Conservation (phyloP, 1,284 basidiomycete genomes). For the Papiliotrema terrestris region DNA sequence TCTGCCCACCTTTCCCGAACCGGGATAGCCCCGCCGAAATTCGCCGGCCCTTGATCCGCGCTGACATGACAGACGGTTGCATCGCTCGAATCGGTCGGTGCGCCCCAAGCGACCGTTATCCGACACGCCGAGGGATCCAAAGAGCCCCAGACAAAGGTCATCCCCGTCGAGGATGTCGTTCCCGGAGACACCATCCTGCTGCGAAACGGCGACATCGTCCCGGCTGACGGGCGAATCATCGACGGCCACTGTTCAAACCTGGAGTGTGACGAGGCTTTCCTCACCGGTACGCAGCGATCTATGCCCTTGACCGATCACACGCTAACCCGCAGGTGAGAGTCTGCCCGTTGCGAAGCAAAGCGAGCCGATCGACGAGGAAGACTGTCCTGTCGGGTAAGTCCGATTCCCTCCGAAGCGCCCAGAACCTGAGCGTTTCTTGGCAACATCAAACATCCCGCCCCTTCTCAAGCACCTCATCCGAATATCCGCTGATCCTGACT, state of each 20-base stretch:
- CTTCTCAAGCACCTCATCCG: not conserved
- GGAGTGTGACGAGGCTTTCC: slow-evolving; percentile 62
- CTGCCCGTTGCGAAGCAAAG: slow-evolving; percentile 62
- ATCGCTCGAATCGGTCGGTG: slow-evolving; percentile 48
- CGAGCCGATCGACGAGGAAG: slow-evolving; percentile 48
- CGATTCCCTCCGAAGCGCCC: not conserved
- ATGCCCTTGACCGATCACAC: not conserved
- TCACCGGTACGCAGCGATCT: slow-evolving; percentile 60
- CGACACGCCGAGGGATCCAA: slow-evolving; percentile 37
- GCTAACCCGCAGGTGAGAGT: slow-evolving; percentile 37
- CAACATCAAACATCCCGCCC: no score
- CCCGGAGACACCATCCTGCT: slow-evolving; percentile 61
- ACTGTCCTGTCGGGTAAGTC: slow-evolving; percentile 53
- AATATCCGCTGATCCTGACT: not conserved
- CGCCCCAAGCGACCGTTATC: slow-evolving; percentile 63
- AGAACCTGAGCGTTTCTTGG: no score
- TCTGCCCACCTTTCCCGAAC: no score
- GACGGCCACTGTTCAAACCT: slow-evolving; percentile 52
- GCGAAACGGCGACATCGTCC: slow-evolving; percentile 60
- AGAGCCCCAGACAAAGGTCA: slow-evolving; percentile 49
- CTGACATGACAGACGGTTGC: slow-evolving; percentile 41
- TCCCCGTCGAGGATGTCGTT: slow-evolving; percentile 60
- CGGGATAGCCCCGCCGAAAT: not conserved
- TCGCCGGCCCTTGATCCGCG: not conserved
- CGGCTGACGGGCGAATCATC: slow-evolving; percentile 57